A percentile compares a stretch with the other conserved stretches of the same genome.
These are phyloP conservation scores for Gracilaria caudata DNA, from an alignment of 23 red algal species.

Conservation along the genomic window DNA sequence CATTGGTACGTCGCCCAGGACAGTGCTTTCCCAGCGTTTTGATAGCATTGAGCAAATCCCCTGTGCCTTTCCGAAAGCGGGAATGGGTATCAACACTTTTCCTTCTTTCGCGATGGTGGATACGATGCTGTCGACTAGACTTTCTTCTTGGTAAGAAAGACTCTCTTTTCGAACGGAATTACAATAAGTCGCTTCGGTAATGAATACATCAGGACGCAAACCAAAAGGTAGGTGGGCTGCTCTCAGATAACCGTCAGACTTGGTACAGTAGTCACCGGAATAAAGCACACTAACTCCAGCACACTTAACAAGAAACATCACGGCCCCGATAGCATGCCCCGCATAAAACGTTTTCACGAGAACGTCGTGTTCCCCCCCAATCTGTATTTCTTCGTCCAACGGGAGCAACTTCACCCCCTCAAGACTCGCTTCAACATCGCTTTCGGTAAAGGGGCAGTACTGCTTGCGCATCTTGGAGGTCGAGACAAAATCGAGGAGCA, in stretches of 20 bases:
- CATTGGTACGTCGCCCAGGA: constrained; percentile 38
- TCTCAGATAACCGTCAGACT: constrained; percentile 40
- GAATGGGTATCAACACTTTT: constrained; percentile 82
- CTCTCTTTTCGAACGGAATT: constrained; percentile 23
- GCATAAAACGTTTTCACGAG: constrained; percentile 51
- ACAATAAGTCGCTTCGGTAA: constrained; percentile 81
- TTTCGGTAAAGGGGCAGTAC: constrained; percentile 21
- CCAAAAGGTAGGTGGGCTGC: constrained; percentile 34
- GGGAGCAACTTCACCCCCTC: constrained; percentile 13
- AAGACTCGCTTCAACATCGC: constrained; percentile 28
- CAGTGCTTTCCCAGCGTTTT: not conserved
- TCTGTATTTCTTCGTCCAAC: not conserved
- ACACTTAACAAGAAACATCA: constrained; percentile 51
- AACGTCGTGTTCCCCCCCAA: constrained; percentile 25
- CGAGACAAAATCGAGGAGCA: constrained; percentile 67
- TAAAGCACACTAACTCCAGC: constrained; percentile 69
- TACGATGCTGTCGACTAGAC: constrained; percentile 46
- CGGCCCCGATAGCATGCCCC: constrained; percentile 81
- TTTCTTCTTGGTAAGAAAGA: constrained; percentile 4
- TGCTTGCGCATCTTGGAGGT: constrained; percentile 19
- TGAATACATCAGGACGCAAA: constrained; percentile 66
- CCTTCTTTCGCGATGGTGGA: constrained; percentile 52
- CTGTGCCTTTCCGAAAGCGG: constrained; percentile 72
- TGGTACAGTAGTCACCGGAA: constrained; percentile 74
- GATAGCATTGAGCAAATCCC: constrained; percentile 67